phyloP scores from a whole-genome alignment of 1,284 basidiomycete species.

The Lignosus rhinocerotis region DNA sequence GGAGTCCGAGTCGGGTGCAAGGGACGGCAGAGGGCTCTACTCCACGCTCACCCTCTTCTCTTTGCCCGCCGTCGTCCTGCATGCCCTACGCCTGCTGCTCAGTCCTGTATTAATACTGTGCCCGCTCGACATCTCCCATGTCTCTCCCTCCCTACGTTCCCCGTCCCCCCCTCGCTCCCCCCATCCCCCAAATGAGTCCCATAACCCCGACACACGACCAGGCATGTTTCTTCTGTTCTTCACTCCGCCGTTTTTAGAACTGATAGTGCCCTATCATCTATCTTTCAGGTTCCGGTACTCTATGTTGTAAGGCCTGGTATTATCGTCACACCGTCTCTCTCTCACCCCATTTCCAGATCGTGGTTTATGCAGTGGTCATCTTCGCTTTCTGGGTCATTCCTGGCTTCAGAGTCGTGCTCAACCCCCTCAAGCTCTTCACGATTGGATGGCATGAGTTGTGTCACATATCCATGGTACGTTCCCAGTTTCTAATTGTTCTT shows the following conservation, averaged over 20 bases:
- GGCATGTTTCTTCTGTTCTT: conserved; percentile 18
- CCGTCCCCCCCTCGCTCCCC: conserved; percentile 31
- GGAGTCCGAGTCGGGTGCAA: neutral
- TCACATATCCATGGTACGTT: conserved; percentile 71
- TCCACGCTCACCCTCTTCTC: conserved; percentile 9
- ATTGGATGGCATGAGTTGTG: conserved; percentile 86
- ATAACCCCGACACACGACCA: conserved; percentile 35
- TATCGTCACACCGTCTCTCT: neutral
- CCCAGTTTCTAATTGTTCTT: conserved; percentile 3
- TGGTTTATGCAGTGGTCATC: conserved; percentile 77
- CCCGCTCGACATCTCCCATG: conserved; percentile 19
- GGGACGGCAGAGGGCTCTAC: neutral
- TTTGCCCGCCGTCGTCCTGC: conserved; percentile 5
- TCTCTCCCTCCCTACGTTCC: conserved; percentile 28
- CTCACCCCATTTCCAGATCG: conserved; percentile 47
- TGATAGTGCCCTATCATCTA: conserved; percentile 4
- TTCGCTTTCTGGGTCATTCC: conserved; percentile 84
- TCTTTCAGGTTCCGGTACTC: conserved; percentile 42
- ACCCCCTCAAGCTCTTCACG: conserved; percentile 79
- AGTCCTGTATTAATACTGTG: conserved; percentile 15
- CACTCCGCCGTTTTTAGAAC: neutral
- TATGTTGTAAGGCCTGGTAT: conserved; percentile 56
- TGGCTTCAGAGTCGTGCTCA: conserved; percentile 70
- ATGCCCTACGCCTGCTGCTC: conserved; percentile 3
- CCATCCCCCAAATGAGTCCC: conserved; percentile 28